Percentiles rank a stretch among this genome's conserved stretches.
phyloP scores from a whole-genome alignment of 2,329 filamentous ascomycete species.

The Colletotrichum tropicale region DNA sequence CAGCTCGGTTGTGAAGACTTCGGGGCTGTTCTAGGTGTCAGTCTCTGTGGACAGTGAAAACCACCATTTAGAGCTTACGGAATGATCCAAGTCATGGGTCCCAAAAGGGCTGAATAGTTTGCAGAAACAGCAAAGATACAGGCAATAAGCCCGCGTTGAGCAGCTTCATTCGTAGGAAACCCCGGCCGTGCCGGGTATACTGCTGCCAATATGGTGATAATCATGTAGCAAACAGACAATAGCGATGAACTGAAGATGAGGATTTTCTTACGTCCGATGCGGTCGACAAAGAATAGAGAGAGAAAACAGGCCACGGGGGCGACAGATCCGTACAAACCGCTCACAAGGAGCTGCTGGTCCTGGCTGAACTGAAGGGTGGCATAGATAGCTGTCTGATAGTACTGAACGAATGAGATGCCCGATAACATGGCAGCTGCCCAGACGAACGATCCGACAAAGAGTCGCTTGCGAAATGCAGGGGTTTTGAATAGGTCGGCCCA shows the following conservation, averaged over 20 bases:
- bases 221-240: conserved; percentile 38
- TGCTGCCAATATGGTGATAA: conserved; percentile 43
- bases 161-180: conserved; percentile 38
- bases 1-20: conserved; percentile 44
- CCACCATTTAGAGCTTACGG: conserved; percentile 29
- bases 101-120: conserved; percentile 39
- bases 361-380: conserved; percentile 41
- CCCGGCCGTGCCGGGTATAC: conserved; percentile 38
- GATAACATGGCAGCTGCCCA: conserved; percentile 46
- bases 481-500: conserved; percentile 38
- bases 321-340: conserved; percentile 42
- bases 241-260: conserved; percentile 38
- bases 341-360: conserved; percentile 41
- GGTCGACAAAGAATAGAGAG: conserved; percentile 43
- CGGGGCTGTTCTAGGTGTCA: conserved; percentile 28
- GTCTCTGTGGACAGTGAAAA: too few species aligned
- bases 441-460: conserved; percentile 43
- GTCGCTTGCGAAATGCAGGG: conserved; percentile 35
- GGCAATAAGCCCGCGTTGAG: conserved; percentile 41
- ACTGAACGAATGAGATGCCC: conserved; percentile 46
- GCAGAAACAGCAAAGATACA: conserved; percentile 45
- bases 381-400: conserved; percentile 46
- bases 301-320: conserved; percentile 39
- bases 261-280: conserved; percentile 39
- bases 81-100: conserved; percentile 47